phyloP scores from a whole-genome alignment of 1,284 basidiomycete genomes.

The Leccinum angustisporum region DNA sequence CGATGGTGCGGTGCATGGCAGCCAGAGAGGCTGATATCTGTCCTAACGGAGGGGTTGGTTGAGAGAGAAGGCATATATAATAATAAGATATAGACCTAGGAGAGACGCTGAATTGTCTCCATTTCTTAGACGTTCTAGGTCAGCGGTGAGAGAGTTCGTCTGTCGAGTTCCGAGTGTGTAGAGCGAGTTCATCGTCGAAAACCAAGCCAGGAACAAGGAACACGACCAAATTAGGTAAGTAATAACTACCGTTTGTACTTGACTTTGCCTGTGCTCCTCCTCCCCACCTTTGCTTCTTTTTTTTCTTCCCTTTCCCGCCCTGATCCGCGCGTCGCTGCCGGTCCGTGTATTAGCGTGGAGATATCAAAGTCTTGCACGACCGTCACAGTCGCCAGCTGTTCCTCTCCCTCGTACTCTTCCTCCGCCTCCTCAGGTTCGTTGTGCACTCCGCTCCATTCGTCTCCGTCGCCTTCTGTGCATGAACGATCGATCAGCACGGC shows the following conservation, averaged over 20 bases:
- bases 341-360: conserved; percentile 53
- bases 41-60: conserved; percentile 52
- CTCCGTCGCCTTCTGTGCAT: conserved; percentile 40
- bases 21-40: conserved; percentile 93
- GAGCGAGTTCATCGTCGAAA: conserved; percentile 80
- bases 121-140: conserved; percentile 77
- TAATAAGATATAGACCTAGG: conserved; percentile 56
- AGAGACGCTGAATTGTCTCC: conserved; percentile 81
- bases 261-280: conserved; percentile 25
- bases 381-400: conserved; percentile 78
- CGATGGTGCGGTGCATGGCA: conserved; percentile 89
- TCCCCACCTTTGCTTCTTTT: conserved; percentile 3
- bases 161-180: conserved; percentile 93
- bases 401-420: conserved; percentile 72
- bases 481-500: conserved; percentile 8
- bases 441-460: conserved; percentile 35
- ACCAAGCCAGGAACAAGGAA: conserved; percentile 2
- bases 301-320: background rate
- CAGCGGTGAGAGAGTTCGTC: conserved; percentile 83
- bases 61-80: background rate
- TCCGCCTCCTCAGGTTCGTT: conserved; percentile 42
- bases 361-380: conserved; percentile 81
- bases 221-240: conserved; percentile 16
- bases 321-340: conserved; percentile 15
- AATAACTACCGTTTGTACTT: conserved; percentile 46